These are phyloP conservation scores for Backusella tarrabulga DNA, from an alignment of 192 early-diverging fungal genomes.

Conservation along the genomic window DNA sequence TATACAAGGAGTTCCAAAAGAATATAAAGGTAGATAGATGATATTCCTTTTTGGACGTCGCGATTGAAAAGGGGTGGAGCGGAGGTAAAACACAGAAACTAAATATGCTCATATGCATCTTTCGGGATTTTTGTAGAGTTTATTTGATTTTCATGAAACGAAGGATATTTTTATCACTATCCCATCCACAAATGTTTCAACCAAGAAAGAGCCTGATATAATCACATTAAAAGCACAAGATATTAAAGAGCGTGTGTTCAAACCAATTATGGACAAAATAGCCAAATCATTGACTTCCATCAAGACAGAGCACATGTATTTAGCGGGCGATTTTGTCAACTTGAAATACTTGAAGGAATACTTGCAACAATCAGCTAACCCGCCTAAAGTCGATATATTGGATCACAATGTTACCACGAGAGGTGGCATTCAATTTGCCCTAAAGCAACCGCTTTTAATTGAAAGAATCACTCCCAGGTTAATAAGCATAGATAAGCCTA, in stretches of 20 bases:
- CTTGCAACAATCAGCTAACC: not conserved
- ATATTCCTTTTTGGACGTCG: not conserved
- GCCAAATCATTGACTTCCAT: not conserved
- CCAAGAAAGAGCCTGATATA: not conserved
- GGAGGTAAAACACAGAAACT: not conserved
- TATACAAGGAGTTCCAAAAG: not conserved
- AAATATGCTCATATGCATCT: not conserved
- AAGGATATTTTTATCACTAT: not conserved
- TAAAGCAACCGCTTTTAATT: not conserved
- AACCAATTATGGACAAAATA: not conserved
- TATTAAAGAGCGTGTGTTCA: not conserved
- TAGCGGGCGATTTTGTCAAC: not conserved
- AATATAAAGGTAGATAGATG: not conserved
- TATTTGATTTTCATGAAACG: not conserved
- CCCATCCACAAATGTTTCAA: not conserved
- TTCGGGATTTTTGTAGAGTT: not conserved
- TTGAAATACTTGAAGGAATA: not conserved
- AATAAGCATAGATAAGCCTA: not conserved
- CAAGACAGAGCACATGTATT: not conserved
- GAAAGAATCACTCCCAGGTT: not conserved
- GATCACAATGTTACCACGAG: not conserved
- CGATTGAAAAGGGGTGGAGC: not conserved
- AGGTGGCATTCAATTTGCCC: not conserved
- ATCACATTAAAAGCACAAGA: not conserved
- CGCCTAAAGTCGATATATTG: not conserved